phyloP scores from a whole-genome alignment of 2,329 filamentous ascomycete species.

The Fusarium sp. region DNA sequence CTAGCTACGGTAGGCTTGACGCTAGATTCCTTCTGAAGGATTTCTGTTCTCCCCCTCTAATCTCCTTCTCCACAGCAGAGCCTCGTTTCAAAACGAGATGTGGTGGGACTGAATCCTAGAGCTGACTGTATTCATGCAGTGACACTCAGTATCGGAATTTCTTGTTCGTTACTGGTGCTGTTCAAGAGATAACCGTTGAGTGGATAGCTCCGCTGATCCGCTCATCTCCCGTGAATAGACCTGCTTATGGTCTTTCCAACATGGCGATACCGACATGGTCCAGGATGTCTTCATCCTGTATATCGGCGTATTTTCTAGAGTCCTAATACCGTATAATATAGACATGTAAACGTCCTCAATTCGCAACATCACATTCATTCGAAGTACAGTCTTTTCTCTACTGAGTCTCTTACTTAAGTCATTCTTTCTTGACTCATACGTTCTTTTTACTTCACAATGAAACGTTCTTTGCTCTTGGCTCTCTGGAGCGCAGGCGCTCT shows the following conservation, averaged over 20 bases:
- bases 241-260: not conserved
- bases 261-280: not conserved
- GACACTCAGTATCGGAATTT: fast-evolving
- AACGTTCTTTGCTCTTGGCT: constrained; percentile 7
- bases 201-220: not conserved
- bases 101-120: not conserved
- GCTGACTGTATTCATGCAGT: not conserved
- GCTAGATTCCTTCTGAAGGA: not conserved
- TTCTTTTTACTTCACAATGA: constrained; percentile 2
- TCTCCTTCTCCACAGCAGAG: not conserved
- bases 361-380: not conserved
- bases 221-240: not conserved
- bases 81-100: not conserved
- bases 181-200: not conserved
- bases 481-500: constrained; percentile 13
- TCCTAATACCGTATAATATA: fast-evolving
- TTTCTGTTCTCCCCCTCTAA: not conserved
- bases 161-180: not conserved
- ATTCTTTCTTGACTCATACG: not conserved
- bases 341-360: fast-evolving
- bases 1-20: not conserved
- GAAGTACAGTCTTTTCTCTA: not conserved
- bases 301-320: not conserved
- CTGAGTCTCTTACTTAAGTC: not conserved
- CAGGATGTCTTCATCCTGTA: not conserved